Evolutionary conservation across 352 stramenopile species (phyloP), one percentile per base, ranked within the genome.

Genomic region (Pythium volutum): DNA sequence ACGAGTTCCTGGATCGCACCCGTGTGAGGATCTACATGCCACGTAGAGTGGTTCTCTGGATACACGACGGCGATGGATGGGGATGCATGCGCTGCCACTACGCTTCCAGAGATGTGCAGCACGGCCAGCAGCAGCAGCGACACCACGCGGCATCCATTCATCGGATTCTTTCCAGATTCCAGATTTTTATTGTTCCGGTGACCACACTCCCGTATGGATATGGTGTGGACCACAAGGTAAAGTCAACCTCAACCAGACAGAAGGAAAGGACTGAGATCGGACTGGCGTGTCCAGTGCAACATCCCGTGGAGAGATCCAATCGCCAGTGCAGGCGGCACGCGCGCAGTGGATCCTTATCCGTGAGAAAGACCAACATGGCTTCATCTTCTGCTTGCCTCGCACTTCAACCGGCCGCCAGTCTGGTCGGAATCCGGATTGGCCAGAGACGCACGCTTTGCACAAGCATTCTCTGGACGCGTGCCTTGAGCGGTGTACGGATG

Each of bases 11-110:
- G 16, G 8, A 81, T 41, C 3, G 62, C 46, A 22, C 59, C 58
- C 8, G 68, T 55, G 29, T 23, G 15, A 16, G 39, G 41, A 16
- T 64, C 60, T 0, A 77, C 67, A 16, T 70, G 61, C 69, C 59
- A 77, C 52, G 51, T 54, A 43, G 72, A 81, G 50, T 78, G 75
- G 45, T 73, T 70, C 39, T 33, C 18, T 22, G 75, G 77, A 18
- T 27, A 39, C 29, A 53, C 18, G n/a, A 67, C 27, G 3, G 41
- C 33, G 31, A 66, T 42, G 22, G 29, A 41, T 31, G 26, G 57
- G 18, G 22, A 23, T 6, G 29, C 29, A 23, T 22, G 25, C 23
- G 20, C n/a, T 16, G 31, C 22, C 4, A 20, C n/a, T n/a, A n/a
- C 46, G 34, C n/a, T 23, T 34, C 11, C 45, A 41, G 33, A 41